Base-by-base conservation (phyloP, 2,329 filamentous ascomycete genomes). In the Fulvia fulva region DNA sequence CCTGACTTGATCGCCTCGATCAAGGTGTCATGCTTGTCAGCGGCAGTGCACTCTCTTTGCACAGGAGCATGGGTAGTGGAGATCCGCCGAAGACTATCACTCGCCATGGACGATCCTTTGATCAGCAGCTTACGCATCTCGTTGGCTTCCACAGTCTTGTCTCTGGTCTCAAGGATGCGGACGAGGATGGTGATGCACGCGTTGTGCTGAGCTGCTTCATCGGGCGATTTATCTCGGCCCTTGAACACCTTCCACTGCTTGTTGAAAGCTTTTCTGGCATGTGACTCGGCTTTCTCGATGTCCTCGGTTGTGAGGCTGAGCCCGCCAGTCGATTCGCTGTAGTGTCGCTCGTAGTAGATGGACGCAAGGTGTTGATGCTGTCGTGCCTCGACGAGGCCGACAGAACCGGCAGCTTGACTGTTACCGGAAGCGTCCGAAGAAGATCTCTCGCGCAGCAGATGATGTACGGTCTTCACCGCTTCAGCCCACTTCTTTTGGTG, bases 401-500 rank as follows among this genome's bases (percentile, higher is more conserved):
- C 21, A 19, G 43, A 43, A 14, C 22, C 32, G 1, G 53, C 16
- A 12, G 25, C 41, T 25, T 22, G 11, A 22, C 51, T 46, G 22
- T n/a, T 21, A 32, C 28, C 45, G 12, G 23, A 37, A 30, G 19
- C 50, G 41, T 45, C 32, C n/a, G 52, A 53, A 21, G 43, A n/a
- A 23, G 53, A 53, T 30, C 52, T 50, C 43, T 63, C 63, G 6
- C 62, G 46, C 7, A 65, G 50, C 22, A 67, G 53, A 23, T 53
- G 47, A 22, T 58, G 55, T 43, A 66, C 52, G 22, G 58, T 59
- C 11, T 44, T 56, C 25, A 63, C 56, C 16, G 64, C 65, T 56
- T 65, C 64, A 16, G 56, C 58, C 53, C 53, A 66, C 41, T 65
- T 66, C n/a, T 56, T 49, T 46, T 65, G 64, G 50, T 62, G 59